A percentile compares a stretch with the other conserved stretches of the same genome.
Evolutionary conservation across 805 yeast species (phyloP).

Genomic region (Candida pseudoglaebosa): DNA sequence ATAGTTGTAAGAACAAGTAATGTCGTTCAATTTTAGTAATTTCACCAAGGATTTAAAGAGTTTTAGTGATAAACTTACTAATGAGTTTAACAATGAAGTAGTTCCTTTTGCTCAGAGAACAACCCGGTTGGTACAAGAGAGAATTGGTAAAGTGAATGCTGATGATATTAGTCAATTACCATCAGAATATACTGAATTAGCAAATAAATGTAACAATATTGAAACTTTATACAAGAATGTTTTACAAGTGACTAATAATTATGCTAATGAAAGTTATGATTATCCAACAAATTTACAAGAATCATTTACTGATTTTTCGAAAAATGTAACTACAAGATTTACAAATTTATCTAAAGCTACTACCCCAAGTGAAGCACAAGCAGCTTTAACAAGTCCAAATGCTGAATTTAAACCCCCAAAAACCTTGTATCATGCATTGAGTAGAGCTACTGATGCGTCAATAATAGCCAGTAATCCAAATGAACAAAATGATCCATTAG

Average conservation of each 20-base stretch:
- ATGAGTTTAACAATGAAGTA: slow-evolving; percentile 51
- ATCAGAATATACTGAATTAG: slow-evolving; percentile 61
- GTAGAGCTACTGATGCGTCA: slow-evolving; percentile 66
- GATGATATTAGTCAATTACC: slow-evolving; percentile 79
- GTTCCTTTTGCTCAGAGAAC: slow-evolving; percentile 77
- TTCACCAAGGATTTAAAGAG: slow-evolving; percentile 40
- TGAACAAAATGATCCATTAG: slow-evolving; percentile 45
- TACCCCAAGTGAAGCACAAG: slow-evolving; percentile 79
- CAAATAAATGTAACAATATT: slow-evolving; percentile 36
- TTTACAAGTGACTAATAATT: slow-evolving; percentile 44
- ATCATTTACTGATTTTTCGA: slow-evolving; percentile 69
- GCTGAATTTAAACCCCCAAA: slow-evolving; percentile 59
- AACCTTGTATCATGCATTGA: slow-evolving; percentile 77
- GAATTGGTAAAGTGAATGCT: slow-evolving; percentile 60
- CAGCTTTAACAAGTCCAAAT: slow-evolving; percentile 48
- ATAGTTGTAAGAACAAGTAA: slow-evolving; percentile 11
- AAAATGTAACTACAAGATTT: slow-evolving; percentile 59
- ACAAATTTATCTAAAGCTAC: slow-evolving; percentile 67
- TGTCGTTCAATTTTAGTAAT: slow-evolving; percentile 42
- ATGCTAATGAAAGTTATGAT: slow-evolving; percentile 77
- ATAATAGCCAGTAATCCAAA: slow-evolving; percentile 35
- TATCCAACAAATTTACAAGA: slow-evolving; percentile 76
- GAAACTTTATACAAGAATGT: slow-evolving; percentile 40
- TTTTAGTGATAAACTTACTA: slow-evolving; percentile 42
- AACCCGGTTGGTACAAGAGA: slow-evolving; percentile 72